Percentiles rank a stretch among this genome's conserved stretches.
Evolutionary conservation across 148 eudicot genomes (phyloP).

Genomic region (Amaranthus palmeri): DNA sequence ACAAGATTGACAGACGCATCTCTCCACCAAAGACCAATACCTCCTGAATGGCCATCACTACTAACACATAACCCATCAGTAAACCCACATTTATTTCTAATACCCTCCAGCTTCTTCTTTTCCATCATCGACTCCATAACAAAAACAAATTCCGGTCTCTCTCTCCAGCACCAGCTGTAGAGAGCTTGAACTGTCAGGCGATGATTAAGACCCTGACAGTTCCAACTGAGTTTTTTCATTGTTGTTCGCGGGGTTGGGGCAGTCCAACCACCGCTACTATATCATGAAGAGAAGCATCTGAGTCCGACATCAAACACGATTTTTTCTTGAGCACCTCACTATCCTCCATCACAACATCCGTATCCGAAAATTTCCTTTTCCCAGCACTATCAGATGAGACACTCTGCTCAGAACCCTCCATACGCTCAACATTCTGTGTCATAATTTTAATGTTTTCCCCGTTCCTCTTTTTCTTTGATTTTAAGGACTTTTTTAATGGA

Average conservation of each 20-base stretch:
- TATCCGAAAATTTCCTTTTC: too few species aligned
- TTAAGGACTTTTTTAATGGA: too few species aligned
- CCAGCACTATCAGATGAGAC: too few species aligned
- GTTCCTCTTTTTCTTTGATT: too few species aligned
- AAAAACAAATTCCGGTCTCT: not conserved
- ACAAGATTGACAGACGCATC: not conserved
- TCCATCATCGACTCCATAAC: not conserved
- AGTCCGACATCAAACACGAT: too few species aligned
- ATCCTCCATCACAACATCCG: too few species aligned
- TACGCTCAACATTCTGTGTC: too few species aligned
- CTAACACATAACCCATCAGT: not conserved
- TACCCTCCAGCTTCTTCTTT: not conserved
- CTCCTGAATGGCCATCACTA: not conserved
- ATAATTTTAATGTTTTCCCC: too few species aligned
- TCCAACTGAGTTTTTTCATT: constrained; percentile 7
- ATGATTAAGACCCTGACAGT: not conserved
- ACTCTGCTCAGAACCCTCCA: too few species aligned
- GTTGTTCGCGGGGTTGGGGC: not conserved
- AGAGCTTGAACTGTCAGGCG: not conserved
- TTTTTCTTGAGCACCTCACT: too few species aligned
- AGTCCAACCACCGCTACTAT: not conserved
- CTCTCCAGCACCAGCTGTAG: not conserved
- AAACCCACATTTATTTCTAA: not conserved
- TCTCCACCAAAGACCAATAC: too few species aligned
- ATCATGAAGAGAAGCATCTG: too few species aligned